Conservation (phyloP, 148 eudicot genomes). For the Spergularia bocconei region DNA sequence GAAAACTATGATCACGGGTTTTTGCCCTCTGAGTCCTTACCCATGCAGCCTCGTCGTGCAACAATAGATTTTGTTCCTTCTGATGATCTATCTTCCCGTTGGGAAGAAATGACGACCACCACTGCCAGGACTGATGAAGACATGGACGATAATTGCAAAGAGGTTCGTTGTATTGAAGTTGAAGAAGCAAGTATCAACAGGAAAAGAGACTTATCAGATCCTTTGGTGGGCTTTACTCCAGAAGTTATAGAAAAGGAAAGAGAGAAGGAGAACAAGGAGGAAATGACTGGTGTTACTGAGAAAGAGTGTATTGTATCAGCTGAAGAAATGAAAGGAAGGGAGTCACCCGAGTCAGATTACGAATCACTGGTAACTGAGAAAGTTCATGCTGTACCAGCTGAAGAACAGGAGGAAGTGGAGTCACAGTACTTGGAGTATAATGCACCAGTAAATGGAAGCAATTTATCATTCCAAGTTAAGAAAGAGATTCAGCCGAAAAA, state of each 20-base stretch:
- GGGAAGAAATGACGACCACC: conserved; percentile 17
- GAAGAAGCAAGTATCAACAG: conserved; percentile 28
- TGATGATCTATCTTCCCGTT: conserved; percentile 11
- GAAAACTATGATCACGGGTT: conserved; percentile 45
- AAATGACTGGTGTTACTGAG: neutral
- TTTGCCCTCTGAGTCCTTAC: conserved; percentile 44
- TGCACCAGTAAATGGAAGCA: conserved; percentile 37
- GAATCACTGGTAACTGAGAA: neutral
- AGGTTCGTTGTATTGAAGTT: conserved; percentile 61
- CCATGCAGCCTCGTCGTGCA: conserved; percentile 36
- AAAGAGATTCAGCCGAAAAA: neutral
- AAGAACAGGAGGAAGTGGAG: conserved; percentile 9
- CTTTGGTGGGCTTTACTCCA: neutral
- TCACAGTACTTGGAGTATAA: conserved; percentile 20
- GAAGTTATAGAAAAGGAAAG: conserved; percentile 15
- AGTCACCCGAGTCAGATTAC: neutral
- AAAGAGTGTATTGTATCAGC: conserved; percentile 6
- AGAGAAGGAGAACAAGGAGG: conserved; percentile 9
- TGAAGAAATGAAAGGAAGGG: conserved; percentile 9
- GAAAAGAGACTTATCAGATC: conserved; percentile 24
- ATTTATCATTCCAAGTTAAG: neutral
- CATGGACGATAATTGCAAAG: conserved; percentile 60
- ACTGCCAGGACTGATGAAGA: conserved; percentile 19
- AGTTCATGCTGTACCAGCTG: neutral
- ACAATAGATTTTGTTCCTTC: conserved; percentile 35